Conservation (phyloP, 257 asterid species). For the Gentiana dahurica region DNA sequence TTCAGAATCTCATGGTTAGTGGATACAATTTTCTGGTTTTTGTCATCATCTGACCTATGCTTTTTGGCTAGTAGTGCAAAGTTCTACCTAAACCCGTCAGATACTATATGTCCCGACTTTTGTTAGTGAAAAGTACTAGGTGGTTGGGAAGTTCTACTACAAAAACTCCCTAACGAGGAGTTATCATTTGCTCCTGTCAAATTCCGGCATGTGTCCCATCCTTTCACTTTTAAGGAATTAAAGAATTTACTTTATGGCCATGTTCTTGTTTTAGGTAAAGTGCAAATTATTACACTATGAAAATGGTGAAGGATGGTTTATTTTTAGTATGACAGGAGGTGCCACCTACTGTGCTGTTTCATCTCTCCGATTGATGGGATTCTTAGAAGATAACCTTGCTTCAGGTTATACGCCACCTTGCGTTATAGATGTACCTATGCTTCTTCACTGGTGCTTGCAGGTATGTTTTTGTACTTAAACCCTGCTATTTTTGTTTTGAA, state of each 20-base stretch:
- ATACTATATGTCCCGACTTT: too few species aligned
- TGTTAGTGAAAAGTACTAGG: too few species aligned
- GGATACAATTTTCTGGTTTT: constrained; percentile 11
- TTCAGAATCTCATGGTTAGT: constrained; percentile 96
- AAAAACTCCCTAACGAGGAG: too few species aligned
- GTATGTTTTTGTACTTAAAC: constrained; percentile 23
- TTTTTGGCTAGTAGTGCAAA: not conserved
- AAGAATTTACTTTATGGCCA: too few species aligned
- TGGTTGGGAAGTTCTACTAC: too few species aligned
- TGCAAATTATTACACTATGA: not conserved
- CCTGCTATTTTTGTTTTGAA: not conserved
- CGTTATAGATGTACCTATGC: constrained; percentile 51
- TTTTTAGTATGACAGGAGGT: constrained; percentile 91
- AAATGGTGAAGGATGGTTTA: constrained; percentile 41
- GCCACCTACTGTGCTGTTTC: constrained; percentile 98
- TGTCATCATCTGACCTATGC: not conserved
- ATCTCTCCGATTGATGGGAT: constrained; percentile 90
- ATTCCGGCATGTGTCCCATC: too few species aligned
- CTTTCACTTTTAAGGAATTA: too few species aligned
- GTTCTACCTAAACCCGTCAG: too few species aligned
- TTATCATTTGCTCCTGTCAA: too few species aligned
- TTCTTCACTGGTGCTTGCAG: constrained; percentile 88
- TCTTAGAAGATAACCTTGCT: constrained; percentile 49
- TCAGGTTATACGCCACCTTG: constrained; percentile 31
- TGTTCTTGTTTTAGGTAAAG: too few species aligned